phyloP scores from a whole-genome alignment of 495 filamentous ascomycete genomes.

The Oidiodendron maius region DNA sequence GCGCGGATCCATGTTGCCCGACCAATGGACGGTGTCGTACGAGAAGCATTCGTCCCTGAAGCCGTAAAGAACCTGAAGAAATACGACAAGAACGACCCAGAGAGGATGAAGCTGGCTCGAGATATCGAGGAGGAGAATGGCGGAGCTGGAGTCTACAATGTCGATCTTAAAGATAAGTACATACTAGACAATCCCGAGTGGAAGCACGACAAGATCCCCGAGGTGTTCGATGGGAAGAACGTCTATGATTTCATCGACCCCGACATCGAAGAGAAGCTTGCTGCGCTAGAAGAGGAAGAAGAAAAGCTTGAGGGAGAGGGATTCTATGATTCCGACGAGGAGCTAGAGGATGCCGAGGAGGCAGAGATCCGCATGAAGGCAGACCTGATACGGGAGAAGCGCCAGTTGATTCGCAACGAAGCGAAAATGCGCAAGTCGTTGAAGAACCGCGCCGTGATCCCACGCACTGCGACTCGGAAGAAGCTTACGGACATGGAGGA shows the following conservation, averaged over 20 bases:
- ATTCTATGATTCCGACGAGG: slow-evolving; percentile 48
- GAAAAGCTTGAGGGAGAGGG: slow-evolving; percentile 82
- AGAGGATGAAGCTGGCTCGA: slow-evolving; percentile 69
- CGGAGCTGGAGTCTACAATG: slow-evolving; percentile 90
- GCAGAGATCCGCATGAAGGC: slow-evolving; percentile 86
- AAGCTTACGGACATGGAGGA: slow-evolving; percentile 79
- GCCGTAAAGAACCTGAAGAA: slow-evolving; percentile 73
- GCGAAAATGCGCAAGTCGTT: slow-evolving; percentile 86
- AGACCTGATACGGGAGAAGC: slow-evolving; percentile 90
- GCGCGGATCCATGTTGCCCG: slow-evolving; percentile 92
- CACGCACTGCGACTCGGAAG: slow-evolving; percentile 67
- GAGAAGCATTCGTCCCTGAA: slow-evolving; percentile 86
- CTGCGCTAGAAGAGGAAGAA: slow-evolving; percentile 89
- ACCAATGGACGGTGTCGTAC: slow-evolving; percentile 70
- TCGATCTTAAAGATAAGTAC: slow-evolving; percentile 85
- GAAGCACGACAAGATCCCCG: slow-evolving; percentile 94
- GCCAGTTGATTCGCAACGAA: slow-evolving; percentile 80
- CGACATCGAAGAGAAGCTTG: slow-evolving; percentile 88
- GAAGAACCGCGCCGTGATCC: slow-evolving; percentile 92
- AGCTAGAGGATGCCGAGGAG: slow-evolving; percentile 74
- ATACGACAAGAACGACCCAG: slow-evolving; percentile 83
- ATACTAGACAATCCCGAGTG: slow-evolving; percentile 77
- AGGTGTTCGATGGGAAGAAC: slow-evolving; percentile 89
- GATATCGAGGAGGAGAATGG: slow-evolving; percentile 92
- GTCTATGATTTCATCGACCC: slow-evolving; percentile 96